phyloP scores from a whole-genome alignment of 768 basidiomycete genomes.

The Gymnopilus junonius region DNA sequence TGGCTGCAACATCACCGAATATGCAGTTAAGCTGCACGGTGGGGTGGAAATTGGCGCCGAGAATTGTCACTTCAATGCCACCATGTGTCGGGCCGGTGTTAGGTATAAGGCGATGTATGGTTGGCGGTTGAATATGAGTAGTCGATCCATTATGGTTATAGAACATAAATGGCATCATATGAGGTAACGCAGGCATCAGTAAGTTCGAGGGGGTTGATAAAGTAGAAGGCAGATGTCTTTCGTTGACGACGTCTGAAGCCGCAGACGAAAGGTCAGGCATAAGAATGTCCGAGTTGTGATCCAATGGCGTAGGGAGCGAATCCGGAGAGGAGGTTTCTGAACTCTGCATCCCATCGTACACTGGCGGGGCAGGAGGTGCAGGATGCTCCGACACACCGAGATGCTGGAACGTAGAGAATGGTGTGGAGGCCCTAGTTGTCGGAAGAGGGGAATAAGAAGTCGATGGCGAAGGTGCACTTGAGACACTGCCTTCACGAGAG shows the following conservation, averaged over 20 bases:
- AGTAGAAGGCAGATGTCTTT: conserved; percentile 9
- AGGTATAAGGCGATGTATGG: conserved; percentile 86
- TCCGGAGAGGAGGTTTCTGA: conserved; percentile 55
- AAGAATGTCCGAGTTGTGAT: conserved; percentile 42
- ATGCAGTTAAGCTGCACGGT: conserved; percentile 73
- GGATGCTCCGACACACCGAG: conserved; percentile 32
- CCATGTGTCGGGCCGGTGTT: conserved; percentile 86
- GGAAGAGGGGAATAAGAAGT: conserved; percentile 49
- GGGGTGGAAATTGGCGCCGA: conserved; percentile 89
- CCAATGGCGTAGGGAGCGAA: conserved; percentile 46
- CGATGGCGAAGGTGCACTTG: conserved; percentile 52
- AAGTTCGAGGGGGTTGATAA: conserved; percentile 20
- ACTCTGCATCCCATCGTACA: conserved; percentile 42
- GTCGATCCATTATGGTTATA: conserved; percentile 56
- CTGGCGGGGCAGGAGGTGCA: conserved; percentile 31
- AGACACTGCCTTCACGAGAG: conserved; percentile 60
- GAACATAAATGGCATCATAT: conserved; percentile 60
- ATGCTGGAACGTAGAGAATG: conserved; percentile 38
- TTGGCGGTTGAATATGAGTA: conserved; percentile 60
- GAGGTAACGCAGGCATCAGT: conserved; percentile 28
- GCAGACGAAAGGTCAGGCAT: conserved; percentile 38
- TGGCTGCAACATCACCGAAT: conserved; percentile 84
- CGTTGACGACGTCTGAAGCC: conserved; percentile 11
- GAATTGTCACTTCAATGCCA: conserved; percentile 92
- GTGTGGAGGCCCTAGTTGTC: conserved; percentile 50